These are phyloP conservation scores for Paecilomyces niveus DNA, from an alignment of 2,329 filamentous ascomycete species.

Conservation along the genomic window DNA sequence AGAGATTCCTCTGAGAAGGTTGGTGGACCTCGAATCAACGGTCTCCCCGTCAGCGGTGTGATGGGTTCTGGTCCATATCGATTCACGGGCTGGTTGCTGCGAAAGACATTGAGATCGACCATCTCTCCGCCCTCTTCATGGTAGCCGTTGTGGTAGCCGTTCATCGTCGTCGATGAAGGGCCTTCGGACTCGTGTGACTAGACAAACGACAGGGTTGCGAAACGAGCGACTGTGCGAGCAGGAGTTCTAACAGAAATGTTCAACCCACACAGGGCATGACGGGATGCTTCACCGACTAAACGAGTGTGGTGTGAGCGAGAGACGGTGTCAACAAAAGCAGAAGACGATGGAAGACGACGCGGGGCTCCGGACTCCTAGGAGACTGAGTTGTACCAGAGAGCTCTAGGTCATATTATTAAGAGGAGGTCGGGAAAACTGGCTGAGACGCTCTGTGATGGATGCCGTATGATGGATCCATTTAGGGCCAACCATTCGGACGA, in stretches of 20 bases:
- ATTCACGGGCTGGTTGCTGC: not conserved
- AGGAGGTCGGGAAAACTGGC: not conserved
- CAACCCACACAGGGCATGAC: not conserved
- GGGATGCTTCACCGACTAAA: not conserved
- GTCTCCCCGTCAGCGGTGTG: not conserved
- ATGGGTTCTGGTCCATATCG: not conserved
- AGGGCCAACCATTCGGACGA: not conserved
- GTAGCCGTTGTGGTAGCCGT: conserved; percentile 4
- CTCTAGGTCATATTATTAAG: not conserved
- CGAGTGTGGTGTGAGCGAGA: not conserved
- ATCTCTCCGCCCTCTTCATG: conserved; percentile 19
- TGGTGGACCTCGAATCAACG: not conserved
- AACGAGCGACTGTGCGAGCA: not conserved
- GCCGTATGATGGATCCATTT: not conserved
- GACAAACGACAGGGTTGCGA: not conserved
- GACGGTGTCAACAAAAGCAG: not conserved
- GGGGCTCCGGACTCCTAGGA: not conserved
- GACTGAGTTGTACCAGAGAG: not conserved
- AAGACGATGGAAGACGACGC: not conserved
- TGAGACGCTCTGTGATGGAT: not conserved
- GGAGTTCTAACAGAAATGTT: not conserved
- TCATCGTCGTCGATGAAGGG: not conserved
- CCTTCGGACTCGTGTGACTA: not conserved
- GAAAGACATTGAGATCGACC: conserved; percentile 16
- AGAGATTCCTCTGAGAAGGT: conserved; percentile 5